Evolutionary conservation across 1,139 yeast genomes (phyloP).

Genomic region (Pichia sp.): DNA sequence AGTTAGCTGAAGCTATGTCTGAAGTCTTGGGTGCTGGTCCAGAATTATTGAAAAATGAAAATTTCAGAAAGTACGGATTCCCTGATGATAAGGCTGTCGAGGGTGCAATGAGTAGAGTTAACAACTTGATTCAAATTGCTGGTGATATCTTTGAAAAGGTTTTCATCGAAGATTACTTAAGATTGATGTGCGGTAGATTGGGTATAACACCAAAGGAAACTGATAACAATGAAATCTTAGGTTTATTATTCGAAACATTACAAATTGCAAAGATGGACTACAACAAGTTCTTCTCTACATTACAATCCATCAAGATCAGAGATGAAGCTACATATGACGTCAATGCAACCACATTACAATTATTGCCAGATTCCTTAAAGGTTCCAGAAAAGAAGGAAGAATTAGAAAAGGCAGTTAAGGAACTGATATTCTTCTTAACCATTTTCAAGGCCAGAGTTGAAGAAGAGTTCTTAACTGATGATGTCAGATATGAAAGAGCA

Average conservation of each 20-base stretch:
- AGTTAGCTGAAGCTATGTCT: constrained; percentile 82
- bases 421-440: constrained; percentile 41
- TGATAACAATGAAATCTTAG: constrained; percentile 50
- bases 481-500: constrained; percentile 42
- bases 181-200: constrained; percentile 61
- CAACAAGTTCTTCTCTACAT: constrained; percentile 67
- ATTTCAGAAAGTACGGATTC: constrained; percentile 37
- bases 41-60: constrained; percentile 42
- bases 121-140: constrained; percentile 58
- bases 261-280: constrained; percentile 68
- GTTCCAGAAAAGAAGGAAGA: constrained; percentile 32
- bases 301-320: constrained; percentile 46
- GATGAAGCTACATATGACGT: constrained; percentile 34
- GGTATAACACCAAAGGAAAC: constrained; percentile 54
- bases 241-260: constrained; percentile 64
- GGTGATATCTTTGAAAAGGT: constrained; percentile 65
- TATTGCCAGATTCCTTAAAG: constrained; percentile 28
- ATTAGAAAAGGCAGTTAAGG: constrained; percentile 36
- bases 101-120: constrained; percentile 58
- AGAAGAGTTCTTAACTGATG: constrained; percentile 37
- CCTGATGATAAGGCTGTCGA: constrained; percentile 48
- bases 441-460: constrained; percentile 41
- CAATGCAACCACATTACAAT: constrained; percentile 23
- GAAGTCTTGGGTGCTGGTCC: constrained; percentile 75
- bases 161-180: constrained; percentile 59